Evolutionary conservation across 805 yeast species (phyloP).

Genomic region (Candida peoriensis): DNA sequence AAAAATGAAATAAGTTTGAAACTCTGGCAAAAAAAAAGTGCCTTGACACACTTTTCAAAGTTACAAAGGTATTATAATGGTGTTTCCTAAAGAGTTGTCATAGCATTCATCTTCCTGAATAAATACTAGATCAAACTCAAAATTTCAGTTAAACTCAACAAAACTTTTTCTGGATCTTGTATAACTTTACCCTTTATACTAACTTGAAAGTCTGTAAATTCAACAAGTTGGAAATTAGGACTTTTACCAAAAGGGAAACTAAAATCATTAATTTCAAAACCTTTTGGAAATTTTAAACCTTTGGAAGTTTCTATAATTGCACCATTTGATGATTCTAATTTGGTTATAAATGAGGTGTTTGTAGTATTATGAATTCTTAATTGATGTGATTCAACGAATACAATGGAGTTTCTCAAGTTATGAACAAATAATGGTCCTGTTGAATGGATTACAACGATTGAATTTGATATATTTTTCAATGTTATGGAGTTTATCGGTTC

Average conservation of each 20-base stretch:
- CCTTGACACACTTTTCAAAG: no score
- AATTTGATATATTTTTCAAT: constrained; percentile 7
- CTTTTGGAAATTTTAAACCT: constrained; percentile 9
- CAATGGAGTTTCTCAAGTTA: constrained; percentile 6
- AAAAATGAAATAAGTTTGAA: no score
- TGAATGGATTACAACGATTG: constrained; percentile 9
- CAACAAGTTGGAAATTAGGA: constrained; percentile 8
- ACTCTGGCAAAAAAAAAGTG: no score
- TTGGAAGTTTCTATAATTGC: constrained; percentile 20
- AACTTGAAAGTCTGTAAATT: no score
- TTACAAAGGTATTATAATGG: no score
- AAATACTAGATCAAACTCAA: no score
- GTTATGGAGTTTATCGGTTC: constrained; percentile 10
- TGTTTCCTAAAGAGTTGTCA: no score
- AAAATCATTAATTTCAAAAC: constrained; percentile 18
- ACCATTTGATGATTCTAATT: constrained; percentile 6
- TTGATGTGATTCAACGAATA: constrained; percentile 19
- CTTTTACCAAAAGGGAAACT: constrained; percentile 20
- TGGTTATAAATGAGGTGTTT: constrained; percentile 5
- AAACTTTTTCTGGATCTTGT: no score
- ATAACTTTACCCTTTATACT: no score
- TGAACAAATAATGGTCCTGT: constrained; percentile 17
- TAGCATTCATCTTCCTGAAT: no score
- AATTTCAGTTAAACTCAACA: no score
- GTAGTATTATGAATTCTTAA: constrained; percentile 17